Base-by-base conservation (phyloP, 257 asterid species). In the Ilex asprella region DNA sequence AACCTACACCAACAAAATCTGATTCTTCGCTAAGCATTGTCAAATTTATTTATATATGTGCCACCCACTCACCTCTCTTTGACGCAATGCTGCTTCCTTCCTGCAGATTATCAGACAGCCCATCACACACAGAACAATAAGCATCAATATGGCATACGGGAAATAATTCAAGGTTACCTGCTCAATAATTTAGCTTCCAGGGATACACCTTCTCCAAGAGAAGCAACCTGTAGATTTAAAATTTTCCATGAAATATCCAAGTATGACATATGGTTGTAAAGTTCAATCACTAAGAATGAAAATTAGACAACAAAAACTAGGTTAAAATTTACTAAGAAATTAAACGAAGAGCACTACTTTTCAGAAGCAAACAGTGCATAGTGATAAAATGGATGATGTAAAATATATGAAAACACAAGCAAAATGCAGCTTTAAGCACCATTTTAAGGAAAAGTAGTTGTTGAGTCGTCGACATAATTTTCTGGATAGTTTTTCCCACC, bases 1-100 rank as follows among this genome's bases (percentile, higher is more conserved):
- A 35, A 35, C 41, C 41, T 1, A 35, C 41, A 0, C 8, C 2
- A 35, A 35, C 5, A 35, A 8, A 35, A 35, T 35, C 7, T 35
- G 41, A 0, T 4, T 35, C 41, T 35, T 4, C 2, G 41, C 41
- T 35, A 4, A 35, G 41, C 5, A 35, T 35, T 35, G 55, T 54
- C 7, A 63, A 39, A 31, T 46, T 39, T 56, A 39, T 2, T 21
- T 21, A 16, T 52, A 31, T 67, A 66, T 39, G 61, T 50, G 39
- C 56, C 61, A 50, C 44, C 54, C 15, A 41, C 47, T 52, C 67
- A 93, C 99, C 96, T 93, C 99, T 80, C 96, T 85, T 76, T 89
- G 96, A 44, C 92, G 87, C 59, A 89, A 82, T 72, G 95, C 92
- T 67, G 96, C 99, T 84, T 93, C 97, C 85, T 93, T 93, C 84